Evolutionary conservation across 2,329 filamentous ascomycete genomes (phyloP).

Genomic region (Zarea fungicola): DNA sequence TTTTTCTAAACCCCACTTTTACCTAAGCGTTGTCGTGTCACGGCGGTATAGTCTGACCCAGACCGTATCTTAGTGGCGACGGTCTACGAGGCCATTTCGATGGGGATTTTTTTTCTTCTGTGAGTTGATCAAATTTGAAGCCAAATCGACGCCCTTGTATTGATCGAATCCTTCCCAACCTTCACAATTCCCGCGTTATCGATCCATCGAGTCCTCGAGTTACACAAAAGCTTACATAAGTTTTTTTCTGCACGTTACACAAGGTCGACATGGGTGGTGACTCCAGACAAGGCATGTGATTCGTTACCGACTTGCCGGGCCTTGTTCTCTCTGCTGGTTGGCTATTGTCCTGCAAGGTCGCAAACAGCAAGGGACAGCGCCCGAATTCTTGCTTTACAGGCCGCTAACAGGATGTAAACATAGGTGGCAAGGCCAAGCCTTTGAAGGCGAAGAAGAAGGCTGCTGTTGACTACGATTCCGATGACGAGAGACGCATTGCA

Average conservation of each 20-base stretch:
- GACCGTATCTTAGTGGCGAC: background rate
- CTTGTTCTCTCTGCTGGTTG: background rate
- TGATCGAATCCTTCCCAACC: background rate
- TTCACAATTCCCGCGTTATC: background rate
- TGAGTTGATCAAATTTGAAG: background rate
- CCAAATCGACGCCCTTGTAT: background rate
- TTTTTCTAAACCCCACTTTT: conserved; percentile 10
- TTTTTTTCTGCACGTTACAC: conserved; percentile 14
- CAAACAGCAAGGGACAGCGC: background rate
- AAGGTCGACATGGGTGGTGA: conserved; percentile 58
- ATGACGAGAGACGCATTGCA: conserved; percentile 79
- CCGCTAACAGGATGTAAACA: too few species aligned
- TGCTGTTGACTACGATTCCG: conserved; percentile 75
- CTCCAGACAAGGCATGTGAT: conserved; percentile 52
- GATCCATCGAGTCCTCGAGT: background rate
- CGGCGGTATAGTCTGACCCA: too few species aligned
- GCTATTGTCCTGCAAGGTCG: background rate
- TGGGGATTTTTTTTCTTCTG: background rate
- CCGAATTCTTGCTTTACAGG: too few species aligned
- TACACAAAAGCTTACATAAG: conserved; percentile 1
- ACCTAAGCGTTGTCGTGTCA: background rate
- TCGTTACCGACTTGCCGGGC: background rate
- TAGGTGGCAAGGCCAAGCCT: conserved; percentile 78
- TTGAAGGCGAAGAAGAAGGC: conserved; percentile 87
- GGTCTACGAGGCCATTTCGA: background rate